A percentile compares a stretch with the other conserved stretches of the same genome.
phyloP scores from a whole-genome alignment of 352 stramenopile species.

The Hyaloperonospora arabidopsidis region DNA sequence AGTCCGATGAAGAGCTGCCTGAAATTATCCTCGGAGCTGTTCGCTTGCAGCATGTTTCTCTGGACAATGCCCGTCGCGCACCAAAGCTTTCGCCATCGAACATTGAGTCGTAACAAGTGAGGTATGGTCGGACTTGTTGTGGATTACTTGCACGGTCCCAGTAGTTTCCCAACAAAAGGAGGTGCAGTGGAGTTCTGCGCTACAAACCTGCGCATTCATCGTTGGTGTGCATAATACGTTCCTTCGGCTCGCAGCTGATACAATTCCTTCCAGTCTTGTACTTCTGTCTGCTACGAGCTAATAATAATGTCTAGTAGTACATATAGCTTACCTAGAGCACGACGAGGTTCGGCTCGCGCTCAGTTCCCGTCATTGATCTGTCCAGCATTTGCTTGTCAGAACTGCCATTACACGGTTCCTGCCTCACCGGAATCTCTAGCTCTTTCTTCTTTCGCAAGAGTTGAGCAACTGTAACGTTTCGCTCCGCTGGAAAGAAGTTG shows the following conservation, averaged over 20 bases:
- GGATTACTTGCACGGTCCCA: not conserved
- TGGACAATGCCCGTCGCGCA: constrained; percentile 66
- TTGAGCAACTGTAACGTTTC: constrained; percentile 6
- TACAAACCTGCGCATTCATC: not conserved
- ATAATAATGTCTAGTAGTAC: constrained; percentile 18
- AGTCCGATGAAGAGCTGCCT: constrained; percentile 82
- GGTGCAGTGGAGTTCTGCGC: not conserved
- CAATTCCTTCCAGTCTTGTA: constrained; percentile 3
- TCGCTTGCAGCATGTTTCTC: constrained; percentile 74
- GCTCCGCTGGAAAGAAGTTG: constrained; percentile 41
- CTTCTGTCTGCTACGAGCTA: constrained; percentile 18
- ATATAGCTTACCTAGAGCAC: constrained; percentile 28
- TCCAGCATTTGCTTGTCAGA: not conserved
- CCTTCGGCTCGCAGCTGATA: constrained; percentile 5
- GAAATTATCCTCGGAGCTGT: constrained; percentile 75
- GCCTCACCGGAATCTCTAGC: constrained; percentile 5
- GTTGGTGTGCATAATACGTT: constrained; percentile 7
- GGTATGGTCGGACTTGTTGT: not conserved
- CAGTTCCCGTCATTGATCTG: constrained; percentile 9
- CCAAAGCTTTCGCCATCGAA: constrained; percentile 24
- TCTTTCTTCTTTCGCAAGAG: constrained; percentile 12
- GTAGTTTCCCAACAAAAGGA: too few species aligned
- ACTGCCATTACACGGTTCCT: not conserved
- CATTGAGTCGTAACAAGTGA: not conserved
- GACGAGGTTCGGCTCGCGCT: constrained; percentile 17